Evolutionary conservation across 2,329 filamentous ascomycete species (phyloP).

Genomic region (Neopestalotiopsis sp.): DNA sequence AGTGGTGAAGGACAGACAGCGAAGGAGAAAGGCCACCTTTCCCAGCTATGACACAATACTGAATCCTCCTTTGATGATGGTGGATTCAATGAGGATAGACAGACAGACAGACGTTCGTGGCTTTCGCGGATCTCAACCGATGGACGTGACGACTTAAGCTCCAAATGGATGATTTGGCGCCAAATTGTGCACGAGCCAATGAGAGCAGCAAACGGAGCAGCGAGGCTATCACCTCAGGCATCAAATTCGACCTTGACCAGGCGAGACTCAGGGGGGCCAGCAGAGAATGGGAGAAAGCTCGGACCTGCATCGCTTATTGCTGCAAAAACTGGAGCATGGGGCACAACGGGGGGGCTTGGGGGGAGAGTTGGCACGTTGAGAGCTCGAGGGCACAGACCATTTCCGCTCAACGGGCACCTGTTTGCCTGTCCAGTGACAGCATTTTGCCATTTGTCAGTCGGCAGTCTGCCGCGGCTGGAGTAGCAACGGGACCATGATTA

Average conservation of each 20-base stretch:
- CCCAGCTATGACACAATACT: not conserved
- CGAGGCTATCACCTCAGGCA: slow-evolving; percentile 17
- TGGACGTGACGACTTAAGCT: slow-evolving; percentile 9
- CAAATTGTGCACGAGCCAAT: slow-evolving; percentile 8
- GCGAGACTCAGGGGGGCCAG: not conserved
- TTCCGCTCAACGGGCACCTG: slow-evolving; percentile 1
- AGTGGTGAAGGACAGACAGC: slow-evolving; percentile 14
- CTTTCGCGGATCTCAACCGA: not conserved
- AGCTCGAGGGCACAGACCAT: not conserved
- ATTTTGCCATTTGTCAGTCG: slow-evolving; percentile 2
- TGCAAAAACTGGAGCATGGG: not conserved
- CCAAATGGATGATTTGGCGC: slow-evolving; percentile 11
- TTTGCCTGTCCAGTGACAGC: slow-evolving; percentile 6
- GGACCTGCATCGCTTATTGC: slow-evolving; percentile 10
- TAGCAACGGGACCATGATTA: slow-evolving; percentile 1
- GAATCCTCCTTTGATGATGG: slow-evolving; percentile 1
- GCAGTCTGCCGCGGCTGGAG: not conserved
- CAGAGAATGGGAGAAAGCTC: slow-evolving; percentile 4
- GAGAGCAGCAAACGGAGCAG: not conserved
- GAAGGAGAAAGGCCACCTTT: slow-evolving; percentile 12
- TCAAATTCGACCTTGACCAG: slow-evolving; percentile 7
- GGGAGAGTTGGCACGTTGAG: not conserved
- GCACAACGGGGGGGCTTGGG: not conserved
- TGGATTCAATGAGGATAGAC: not conserved
- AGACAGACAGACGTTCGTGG: not conserved